Base-by-base conservation (phyloP, 306 rosid genomes). In the Sechiopsis laciniata region DNA sequence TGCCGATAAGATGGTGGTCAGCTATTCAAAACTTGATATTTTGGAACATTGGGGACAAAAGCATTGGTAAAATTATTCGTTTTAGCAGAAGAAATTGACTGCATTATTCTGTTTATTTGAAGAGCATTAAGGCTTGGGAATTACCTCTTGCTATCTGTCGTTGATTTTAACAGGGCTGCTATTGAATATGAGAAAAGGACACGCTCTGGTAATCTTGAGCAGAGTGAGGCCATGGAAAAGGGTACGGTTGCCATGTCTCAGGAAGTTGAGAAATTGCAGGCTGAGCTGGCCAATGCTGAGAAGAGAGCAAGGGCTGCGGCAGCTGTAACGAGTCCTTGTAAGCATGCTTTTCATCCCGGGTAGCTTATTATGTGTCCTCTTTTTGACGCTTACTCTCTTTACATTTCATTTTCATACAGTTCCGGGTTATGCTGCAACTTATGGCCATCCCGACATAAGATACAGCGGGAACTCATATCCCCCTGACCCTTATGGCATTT, bases 211-310 rank as follows among this genome's bases (percentile, higher is more conserved):
- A 90, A 94, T 82, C 87, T 84, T 52, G 87, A 85, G 82, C 86
- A 90, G 57, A 79, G 81, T 10, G 80, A 74, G 71, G 79, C 75
- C 45, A 94, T 94, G 83, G 97, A 86, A 70, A 88, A 82, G 77
- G 76, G 79, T 62, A 83, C 83, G 83, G 81, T 75, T 26, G 83
- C 82, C 55, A 87, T 94, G 98, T 74, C 81, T 69, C 77, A n/a
- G 20, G 94, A 89, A 81, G 84, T 89, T 50, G 95, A 89, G 72
- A 90, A 87, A 61, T 86, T 94, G 70, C 85, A 77, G 6, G 86
- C 82, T n/a, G 96, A 94, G 79, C 87, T 94, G 70, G 96, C 90
- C 48, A 82, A 89, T 79, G 92, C 92, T 50, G 90, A 90, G 76
- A 89, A 86, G 82, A 87, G 88, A 77, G 87, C 91, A 16, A 86